Percentiles rank a stretch among this genome's conserved stretches.
These are phyloP conservation scores for Penicillium robsamsonii DNA, from an alignment of 495 filamentous ascomycete species.

Conservation along the genomic window DNA sequence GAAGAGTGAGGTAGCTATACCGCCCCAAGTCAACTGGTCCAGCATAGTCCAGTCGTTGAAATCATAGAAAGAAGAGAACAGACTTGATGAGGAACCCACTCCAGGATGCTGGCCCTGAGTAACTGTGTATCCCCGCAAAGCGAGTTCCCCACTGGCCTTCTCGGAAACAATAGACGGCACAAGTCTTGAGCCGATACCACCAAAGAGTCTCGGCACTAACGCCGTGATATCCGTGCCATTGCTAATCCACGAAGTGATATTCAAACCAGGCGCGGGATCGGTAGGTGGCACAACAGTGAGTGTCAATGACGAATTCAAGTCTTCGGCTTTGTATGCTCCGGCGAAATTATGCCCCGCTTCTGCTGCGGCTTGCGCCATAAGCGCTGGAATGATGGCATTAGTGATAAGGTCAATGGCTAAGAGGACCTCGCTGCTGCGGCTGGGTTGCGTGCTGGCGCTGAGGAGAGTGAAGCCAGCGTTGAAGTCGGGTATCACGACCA, in stretches of 20 bases:
- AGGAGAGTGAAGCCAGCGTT: slow-evolving; percentile 41
- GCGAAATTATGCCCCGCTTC: slow-evolving; percentile 30
- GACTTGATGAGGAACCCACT: neutral
- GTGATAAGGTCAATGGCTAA: slow-evolving; percentile 25
- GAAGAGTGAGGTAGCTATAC: slow-evolving; percentile 28
- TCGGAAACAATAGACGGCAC: slow-evolving; percentile 27
- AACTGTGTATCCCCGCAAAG: slow-evolving; percentile 25
- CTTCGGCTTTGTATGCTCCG: slow-evolving; percentile 35
- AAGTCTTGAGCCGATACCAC: slow-evolving; percentile 16
- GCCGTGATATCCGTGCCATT: slow-evolving; percentile 43
- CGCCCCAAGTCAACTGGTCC: slow-evolving; percentile 27
- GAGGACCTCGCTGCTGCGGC: slow-evolving; percentile 5
- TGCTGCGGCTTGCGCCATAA: slow-evolving; percentile 29
- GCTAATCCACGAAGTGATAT: slow-evolving; percentile 46
- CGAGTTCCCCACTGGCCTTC: slow-evolving; percentile 22
- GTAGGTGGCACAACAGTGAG: slow-evolving; percentile 31
- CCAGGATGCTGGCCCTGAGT: slow-evolving; percentile 19
- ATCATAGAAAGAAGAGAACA: slow-evolving; percentile 15
- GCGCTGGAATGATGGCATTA: slow-evolving; percentile 31
- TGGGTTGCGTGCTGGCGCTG: slow-evolving; percentile 19
- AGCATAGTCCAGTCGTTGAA: slow-evolving; percentile 25
- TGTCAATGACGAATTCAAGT: slow-evolving; percentile 40
- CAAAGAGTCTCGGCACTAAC: slow-evolving; percentile 31
- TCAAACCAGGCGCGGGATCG: slow-evolving; percentile 37
- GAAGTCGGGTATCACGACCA: slow-evolving; percentile 42